Percentiles rank a stretch among this genome's conserved stretches.
Evolutionary conservation across 2,329 filamentous ascomycete species (phyloP).

Genomic region (Xylaria polymorpha): DNA sequence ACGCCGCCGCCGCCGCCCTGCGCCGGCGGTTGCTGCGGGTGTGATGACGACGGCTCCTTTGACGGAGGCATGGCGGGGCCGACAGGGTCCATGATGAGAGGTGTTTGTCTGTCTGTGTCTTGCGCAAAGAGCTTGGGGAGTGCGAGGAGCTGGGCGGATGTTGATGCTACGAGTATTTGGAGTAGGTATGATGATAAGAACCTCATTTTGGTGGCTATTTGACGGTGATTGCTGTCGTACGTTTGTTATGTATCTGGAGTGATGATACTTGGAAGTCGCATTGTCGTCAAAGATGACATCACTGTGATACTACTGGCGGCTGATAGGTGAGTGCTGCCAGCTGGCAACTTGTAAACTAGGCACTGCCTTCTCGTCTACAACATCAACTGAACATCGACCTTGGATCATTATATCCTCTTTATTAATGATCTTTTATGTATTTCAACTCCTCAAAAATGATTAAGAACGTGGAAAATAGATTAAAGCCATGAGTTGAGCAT

Average conservation of each 20-base stretch:
- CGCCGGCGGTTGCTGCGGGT: slow-evolving; percentile 34
- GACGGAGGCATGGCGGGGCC: slow-evolving; percentile 40
- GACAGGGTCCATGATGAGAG: slow-evolving; percentile 49
- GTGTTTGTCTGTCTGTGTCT: slow-evolving; percentile 44
- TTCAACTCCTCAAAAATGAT: too few relatives aligned
- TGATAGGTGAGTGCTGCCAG: background rate
- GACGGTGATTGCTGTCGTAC: background rate
- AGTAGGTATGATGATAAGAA: slow-evolving; percentile 33
- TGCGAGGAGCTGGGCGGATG: slow-evolving; percentile 40
- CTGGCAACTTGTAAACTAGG: too few relatives aligned
- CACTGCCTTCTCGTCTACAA: too few relatives aligned
- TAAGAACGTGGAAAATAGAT: background rate
- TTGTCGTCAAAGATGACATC: slow-evolving; percentile 24
- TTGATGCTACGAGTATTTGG: slow-evolving; percentile 39
- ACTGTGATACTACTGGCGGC: slow-evolving; percentile 7
- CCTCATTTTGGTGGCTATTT: slow-evolving; percentile 39
- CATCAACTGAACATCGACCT: too few relatives aligned
- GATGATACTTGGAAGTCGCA: slow-evolving; percentile 18
- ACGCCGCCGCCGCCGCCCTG: slow-evolving; percentile 61
- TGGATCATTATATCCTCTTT: too few relatives aligned
- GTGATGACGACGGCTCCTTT: slow-evolving; percentile 18
- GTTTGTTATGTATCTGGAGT: background rate
- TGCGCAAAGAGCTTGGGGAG: slow-evolving; percentile 41
- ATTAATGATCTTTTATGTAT: too few relatives aligned
- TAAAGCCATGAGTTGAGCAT: background rate